Percentiles rank a stretch among this genome's conserved stretches.
phyloP scores from a whole-genome alignment of 768 basidiomycete genomes.

The Kondoa subrosea region DNA sequence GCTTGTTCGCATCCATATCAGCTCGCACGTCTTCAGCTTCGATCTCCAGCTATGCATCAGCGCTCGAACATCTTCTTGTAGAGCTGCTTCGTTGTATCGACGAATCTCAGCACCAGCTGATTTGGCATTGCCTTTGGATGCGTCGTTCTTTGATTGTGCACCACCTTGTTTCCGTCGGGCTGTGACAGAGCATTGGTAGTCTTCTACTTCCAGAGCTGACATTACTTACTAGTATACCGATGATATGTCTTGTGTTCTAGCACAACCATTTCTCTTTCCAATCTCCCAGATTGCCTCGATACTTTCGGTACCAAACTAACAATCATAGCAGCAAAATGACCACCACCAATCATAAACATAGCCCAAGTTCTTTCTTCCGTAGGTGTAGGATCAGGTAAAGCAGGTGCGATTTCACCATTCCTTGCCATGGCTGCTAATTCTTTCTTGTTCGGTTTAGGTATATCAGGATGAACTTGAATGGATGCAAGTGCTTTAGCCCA shows the following conservation, averaged over 20 bases:
- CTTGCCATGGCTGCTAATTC: background rate
- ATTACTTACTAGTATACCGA: slow-evolving; percentile 76
- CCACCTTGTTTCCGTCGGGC: slow-evolving; percentile 97
- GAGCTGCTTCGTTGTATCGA: slow-evolving; percentile 82
- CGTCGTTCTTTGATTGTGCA: slow-evolving; percentile 77
- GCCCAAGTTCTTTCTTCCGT: slow-evolving; percentile 52
- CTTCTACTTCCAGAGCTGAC: background rate
- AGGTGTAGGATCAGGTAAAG: slow-evolving; percentile 21
- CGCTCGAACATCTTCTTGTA: slow-evolving; percentile 84
- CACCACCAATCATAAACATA: slow-evolving; percentile 90
- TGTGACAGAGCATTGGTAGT: slow-evolving; percentile 30
- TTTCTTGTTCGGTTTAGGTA: slow-evolving; percentile 23
- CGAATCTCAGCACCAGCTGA: slow-evolving; percentile 86
- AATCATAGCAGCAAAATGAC: slow-evolving; percentile 91
- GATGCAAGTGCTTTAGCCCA: slow-evolving; percentile 46
- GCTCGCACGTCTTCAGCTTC: slow-evolving; percentile 66
- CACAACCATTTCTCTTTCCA: slow-evolving; percentile 63
- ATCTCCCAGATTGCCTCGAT: slow-evolving; percentile 39
- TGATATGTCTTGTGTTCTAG: slow-evolving; percentile 89
- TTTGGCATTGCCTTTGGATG: slow-evolving; percentile 76
- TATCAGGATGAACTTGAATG: slow-evolving; percentile 43
- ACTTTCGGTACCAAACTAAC: slow-evolving; percentile 33
- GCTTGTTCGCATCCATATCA: slow-evolving; percentile 81
- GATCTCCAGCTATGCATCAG: slow-evolving; percentile 72
- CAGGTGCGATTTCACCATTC: background rate